A percentile compares a stretch with the other conserved stretches of the same genome.
phyloP scores from a whole-genome alignment of 2,329 filamentous ascomycete species.

The Epichloe gansuensis region DNA sequence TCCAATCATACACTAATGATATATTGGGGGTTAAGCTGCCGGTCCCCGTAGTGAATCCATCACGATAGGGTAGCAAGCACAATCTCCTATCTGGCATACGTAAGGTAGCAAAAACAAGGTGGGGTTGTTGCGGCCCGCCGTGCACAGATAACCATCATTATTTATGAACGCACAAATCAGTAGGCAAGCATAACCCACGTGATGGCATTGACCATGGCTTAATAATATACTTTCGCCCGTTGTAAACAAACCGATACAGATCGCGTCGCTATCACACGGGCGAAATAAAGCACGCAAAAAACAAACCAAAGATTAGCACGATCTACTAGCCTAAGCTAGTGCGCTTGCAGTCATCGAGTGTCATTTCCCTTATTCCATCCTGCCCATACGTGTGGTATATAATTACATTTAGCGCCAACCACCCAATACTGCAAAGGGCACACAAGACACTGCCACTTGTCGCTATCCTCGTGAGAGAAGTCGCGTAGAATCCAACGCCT shows the following conservation, averaged over 20 bases:
- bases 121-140: too few relatives aligned
- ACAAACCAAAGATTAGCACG: neutral
- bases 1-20: too few relatives aligned
- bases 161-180: neutral
- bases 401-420: slow-evolving; percentile 8
- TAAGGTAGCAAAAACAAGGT: too few relatives aligned
- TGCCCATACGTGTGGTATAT: slow-evolving; percentile 6
- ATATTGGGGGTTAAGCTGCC: too few relatives aligned
- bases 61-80: too few relatives aligned
- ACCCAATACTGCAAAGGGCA: neutral
- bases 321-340: neutral
- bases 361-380: slow-evolving; percentile 1
- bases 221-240: too few relatives aligned
- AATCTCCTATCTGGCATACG: too few relatives aligned
- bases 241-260: neutral
- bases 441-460: slow-evolving; percentile 1
- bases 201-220: neutral
- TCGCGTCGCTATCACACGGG: neutral
- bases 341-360: slow-evolving; percentile 1
- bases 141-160: neutral
- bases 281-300: neutral
- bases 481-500: neutral
- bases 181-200: neutral
- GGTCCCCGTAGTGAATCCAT: too few relatives aligned
- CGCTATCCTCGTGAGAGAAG: neutral